Evolutionary conservation across 257 asterid genomes (phyloP), one percentile per base, ranked within the genome.

Genomic region (Scutellaria galericulata): DNA sequence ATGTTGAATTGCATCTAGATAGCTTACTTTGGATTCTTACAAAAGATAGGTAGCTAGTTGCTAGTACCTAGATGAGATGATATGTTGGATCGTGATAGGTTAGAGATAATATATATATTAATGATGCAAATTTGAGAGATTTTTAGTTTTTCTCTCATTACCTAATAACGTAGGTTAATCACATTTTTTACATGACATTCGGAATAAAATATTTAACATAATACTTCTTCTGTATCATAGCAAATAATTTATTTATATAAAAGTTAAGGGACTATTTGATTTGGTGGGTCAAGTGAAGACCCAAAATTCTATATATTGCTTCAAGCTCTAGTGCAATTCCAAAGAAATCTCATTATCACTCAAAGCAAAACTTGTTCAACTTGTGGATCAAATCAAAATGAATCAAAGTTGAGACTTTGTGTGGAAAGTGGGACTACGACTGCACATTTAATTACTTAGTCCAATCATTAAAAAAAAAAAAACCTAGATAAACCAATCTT

Each of bases 21-120:
- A 7, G 22, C 20, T 51, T 50, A 78, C 86, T 65, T 83, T 68
- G 86, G 87, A 85, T 82, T 76, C 81, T 78, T 54, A 54, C 68
- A 61, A 76, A 68, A 37, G 52, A 71, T 41, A 64, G 62, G 35
- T 27, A 27, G 35, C 35, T 27, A 27, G 35, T 27, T 1, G 3
- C 47, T 42, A 42, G 47, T 42, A 42, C 13, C 65, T 20, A 9
- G 44, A 53, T 71, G 74, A 48, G 22, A 70, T 74, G 59, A 60
- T 52, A 15, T 74, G 77, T 62, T 46, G 31, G 77, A 52, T 14
- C 64, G 71, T 12, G 77, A 73, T 53, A 15, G 66, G 22, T 22
- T 48, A 63, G 51, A n/a, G 11, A 15, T 35, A 51, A 31, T 31
- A 31, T 2, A 31, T 31, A 31, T 31, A 31, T 31, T 1, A 0